Conservation (phyloP, 805 yeast species). For the Wickerhamomyces sydowiorum region DNA sequence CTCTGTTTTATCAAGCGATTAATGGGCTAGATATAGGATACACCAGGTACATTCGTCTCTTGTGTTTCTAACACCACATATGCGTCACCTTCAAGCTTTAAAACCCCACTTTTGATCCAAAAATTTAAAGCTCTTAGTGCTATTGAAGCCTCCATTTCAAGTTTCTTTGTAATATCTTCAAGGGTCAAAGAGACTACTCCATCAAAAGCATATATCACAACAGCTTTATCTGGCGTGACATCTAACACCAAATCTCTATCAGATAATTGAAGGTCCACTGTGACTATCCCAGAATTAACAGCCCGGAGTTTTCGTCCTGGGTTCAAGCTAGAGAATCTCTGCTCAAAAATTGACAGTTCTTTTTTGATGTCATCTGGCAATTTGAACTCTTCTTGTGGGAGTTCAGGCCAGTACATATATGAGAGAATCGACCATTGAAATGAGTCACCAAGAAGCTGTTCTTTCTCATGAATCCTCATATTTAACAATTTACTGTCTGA, state of each 20-base stretch:
- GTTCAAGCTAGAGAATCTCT: conserved; percentile 37
- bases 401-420: conserved; percentile 72
- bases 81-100: conserved; percentile 26
- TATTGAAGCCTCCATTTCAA: conserved; percentile 37
- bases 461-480: conserved; percentile 24
- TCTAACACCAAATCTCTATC: conserved; percentile 34
- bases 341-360: conserved; percentile 38
- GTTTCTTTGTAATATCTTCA: conserved; percentile 25
- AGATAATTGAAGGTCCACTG: conserved; percentile 49
- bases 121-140: conserved; percentile 39
- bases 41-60: too few species aligned
- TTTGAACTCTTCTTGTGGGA: conserved; percentile 26
- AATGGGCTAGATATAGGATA: too few species aligned
- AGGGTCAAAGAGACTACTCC: conserved; percentile 22
- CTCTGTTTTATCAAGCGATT: too few species aligned
- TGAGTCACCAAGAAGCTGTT: conserved; percentile 14
- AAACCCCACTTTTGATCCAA: conserved; percentile 61
- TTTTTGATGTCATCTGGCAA: conserved; percentile 39
- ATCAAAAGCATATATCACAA: conserved; percentile 49
- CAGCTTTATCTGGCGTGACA: conserved; percentile 68
- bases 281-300: conserved; percentile 55
- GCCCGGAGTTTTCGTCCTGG: conserved; percentile 55
- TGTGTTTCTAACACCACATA: conserved; percentile 7
- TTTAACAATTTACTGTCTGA: conserved; percentile 47
- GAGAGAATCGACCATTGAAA: conserved; percentile 65